Base-by-base conservation (phyloP, 2,329 filamentous ascomycete genomes). In the Cladosporium cucumerinum region DNA sequence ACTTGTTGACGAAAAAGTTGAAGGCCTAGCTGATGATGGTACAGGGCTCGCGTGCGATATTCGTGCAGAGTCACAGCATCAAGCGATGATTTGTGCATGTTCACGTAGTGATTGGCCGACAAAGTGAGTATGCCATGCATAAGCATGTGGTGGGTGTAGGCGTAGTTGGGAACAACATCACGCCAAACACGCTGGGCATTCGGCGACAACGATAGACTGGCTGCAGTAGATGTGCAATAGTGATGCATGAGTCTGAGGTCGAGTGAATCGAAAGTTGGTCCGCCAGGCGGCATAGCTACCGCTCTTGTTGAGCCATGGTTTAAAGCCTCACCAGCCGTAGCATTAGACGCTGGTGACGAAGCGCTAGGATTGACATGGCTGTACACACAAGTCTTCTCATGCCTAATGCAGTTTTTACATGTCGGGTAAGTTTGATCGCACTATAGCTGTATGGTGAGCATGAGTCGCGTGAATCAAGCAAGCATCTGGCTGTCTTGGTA, bases 71-170 rank as follows among this genome's bases (percentile, higher is more conserved):
- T 43, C 6, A 61, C 39, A 25, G 64, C 32, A 48, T 68, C 39
- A 55, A 52, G 25, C 5, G 32, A 34, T 14, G 55, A 28, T 30
- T 61, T 43, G 28, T 66, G 43, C 34, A 63, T 34, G 58, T 67
- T 61, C 11, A 71, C 70, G 25, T 72, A 57, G 52, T 74, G 71
- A 59, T 71, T 67, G 8, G 70, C 71, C 23, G 72, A 66, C 5
- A 73, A 61, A 16, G 71, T 70, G 12, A 74, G 67, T 28, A 74
- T 69, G 36, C 70, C 71, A 25, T 72, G 71, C 67, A 72, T 72
- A 1, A 74, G 63, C 18, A 74, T 63, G 8, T 63, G 61, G 32
- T 69, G 57, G 2, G 52, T 63, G 25, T 69, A 62, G 3, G 68
- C 71, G 32, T 67, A 61, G 12, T 65, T 34, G 2, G 71, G 69